Conservation (phyloP, 2,329 filamentous ascomycete genomes). For the Leptodontidium sp. region DNA sequence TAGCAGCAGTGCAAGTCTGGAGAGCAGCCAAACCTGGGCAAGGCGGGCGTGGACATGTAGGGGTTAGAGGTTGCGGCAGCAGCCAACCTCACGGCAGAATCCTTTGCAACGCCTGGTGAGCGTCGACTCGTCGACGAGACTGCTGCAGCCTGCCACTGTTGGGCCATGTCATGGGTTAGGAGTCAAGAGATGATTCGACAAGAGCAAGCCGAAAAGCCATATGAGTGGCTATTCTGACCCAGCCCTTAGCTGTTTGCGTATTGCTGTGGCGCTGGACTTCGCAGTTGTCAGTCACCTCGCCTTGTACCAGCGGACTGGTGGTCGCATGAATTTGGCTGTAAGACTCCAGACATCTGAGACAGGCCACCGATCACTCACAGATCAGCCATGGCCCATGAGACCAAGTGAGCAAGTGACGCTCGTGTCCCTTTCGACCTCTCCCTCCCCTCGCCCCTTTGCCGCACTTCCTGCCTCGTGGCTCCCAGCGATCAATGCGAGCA, state of each 20-base stretch:
- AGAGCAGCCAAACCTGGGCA: constrained; percentile 22
- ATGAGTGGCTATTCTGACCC: constrained; percentile 28
- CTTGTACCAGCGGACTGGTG: constrained; percentile 16
- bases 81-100: constrained; percentile 15
- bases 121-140: constrained; percentile 16
- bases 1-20: constrained; percentile 13
- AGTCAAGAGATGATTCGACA: constrained; percentile 1
- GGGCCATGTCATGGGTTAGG: too few relatives aligned
- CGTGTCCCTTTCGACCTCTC: constrained; percentile 25
- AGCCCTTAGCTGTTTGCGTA: constrained; percentile 33
- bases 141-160: too few relatives aligned
- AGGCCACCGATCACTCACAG: constrained; percentile 25
- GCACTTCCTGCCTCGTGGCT: constrained; percentile 37
- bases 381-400: constrained; percentile 31
- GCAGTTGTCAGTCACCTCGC: constrained; percentile 25
- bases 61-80: constrained; percentile 8
- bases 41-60: neutral
- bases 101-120: constrained; percentile 16
- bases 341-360: constrained; percentile 40
- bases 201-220: constrained; percentile 14
- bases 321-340: constrained; percentile 38
- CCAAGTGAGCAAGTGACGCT: constrained; percentile 33
- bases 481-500: constrained; percentile 40
- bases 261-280: constrained; percentile 31
- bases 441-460: constrained; percentile 21